Conservation (phyloP, 805 yeast genomes). For the Ogataea minuta region DNA sequence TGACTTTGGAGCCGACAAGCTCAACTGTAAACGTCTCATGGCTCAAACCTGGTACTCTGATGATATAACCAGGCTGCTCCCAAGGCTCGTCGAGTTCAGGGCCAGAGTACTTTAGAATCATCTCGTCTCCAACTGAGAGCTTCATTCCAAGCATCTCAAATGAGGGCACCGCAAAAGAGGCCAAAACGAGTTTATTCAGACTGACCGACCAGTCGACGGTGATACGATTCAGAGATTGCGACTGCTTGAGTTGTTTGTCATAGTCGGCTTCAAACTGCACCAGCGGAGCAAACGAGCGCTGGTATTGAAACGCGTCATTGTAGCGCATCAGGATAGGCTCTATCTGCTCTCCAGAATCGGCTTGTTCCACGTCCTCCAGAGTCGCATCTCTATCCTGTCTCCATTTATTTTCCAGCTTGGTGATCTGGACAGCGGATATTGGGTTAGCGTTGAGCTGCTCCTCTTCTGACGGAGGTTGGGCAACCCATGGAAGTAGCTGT, state of each 20-base stretch:
- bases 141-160: constrained; percentile 63
- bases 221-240: constrained; percentile 72
- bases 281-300: constrained; percentile 79
- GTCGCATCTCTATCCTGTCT: constrained; percentile 68
- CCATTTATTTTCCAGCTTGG: constrained; percentile 80
- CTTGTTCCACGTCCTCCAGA: constrained; percentile 58
- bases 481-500: constrained; percentile 79
- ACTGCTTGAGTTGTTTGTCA: constrained; percentile 70
- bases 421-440: constrained; percentile 63
- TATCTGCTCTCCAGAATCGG: constrained; percentile 55
- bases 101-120: constrained; percentile 64
- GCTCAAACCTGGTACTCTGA: constrained; percentile 64
- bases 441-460: constrained; percentile 53
- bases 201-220: constrained; percentile 73
- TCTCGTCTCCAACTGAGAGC: constrained; percentile 83
- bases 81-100: constrained; percentile 52
- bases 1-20: constrained; percentile 41
- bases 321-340: constrained; percentile 75
- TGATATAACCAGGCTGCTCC: constrained; percentile 71
- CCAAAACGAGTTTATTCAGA: constrained; percentile 61
- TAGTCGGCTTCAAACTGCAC: constrained; percentile 79
- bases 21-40: constrained; percentile 74
- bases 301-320: constrained; percentile 81
- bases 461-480: constrained; percentile 64
- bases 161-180: constrained; percentile 65